Evolutionary conservation across 805 yeast genomes (phyloP).

Genomic region (Candida montana): DNA sequence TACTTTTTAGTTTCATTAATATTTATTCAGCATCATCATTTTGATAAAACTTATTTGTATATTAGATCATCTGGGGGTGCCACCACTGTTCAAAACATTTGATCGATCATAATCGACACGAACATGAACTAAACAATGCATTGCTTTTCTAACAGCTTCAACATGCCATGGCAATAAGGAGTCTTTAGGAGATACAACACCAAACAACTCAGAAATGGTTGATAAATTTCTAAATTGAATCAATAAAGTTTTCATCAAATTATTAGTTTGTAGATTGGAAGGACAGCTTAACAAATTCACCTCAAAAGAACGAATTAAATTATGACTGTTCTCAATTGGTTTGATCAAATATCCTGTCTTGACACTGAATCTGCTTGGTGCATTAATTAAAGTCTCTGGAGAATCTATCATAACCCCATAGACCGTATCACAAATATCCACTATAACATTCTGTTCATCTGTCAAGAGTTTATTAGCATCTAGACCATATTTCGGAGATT

Average conservation of each 20-base stretch:
- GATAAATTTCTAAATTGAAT: slow-evolving; percentile 58
- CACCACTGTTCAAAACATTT: too few species aligned
- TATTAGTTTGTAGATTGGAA: slow-evolving; percentile 51
- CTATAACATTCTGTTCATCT: slow-evolving; percentile 25
- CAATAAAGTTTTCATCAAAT: slow-evolving; percentile 49
- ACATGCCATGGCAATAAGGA: slow-evolving; percentile 70
- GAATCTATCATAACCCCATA: slow-evolving; percentile 54
- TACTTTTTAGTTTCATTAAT: too few species aligned
- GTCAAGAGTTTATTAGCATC: neutral
- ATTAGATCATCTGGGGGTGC: neutral
- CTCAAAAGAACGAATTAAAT: slow-evolving; percentile 42
- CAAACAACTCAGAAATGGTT: slow-evolving; percentile 31
- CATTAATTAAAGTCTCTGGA: slow-evolving; percentile 63
- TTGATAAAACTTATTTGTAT: neutral
- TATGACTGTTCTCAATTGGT: slow-evolving; percentile 25
- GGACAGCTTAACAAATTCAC: slow-evolving; percentile 71
- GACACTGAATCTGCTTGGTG: slow-evolving; percentile 65
- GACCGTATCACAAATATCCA: slow-evolving; percentile 45
- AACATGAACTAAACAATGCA: slow-evolving; percentile 55
- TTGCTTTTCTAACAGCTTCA: slow-evolving; percentile 55
- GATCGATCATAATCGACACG: slow-evolving; percentile 32
- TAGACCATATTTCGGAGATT: slow-evolving; percentile 14
- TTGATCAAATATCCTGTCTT: slow-evolving; percentile 64
- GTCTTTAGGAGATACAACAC: slow-evolving; percentile 28
- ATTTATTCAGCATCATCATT: too few species aligned